Evolutionary conservation across 495 filamentous ascomycete species (phyloP).

Genomic region (Lasiosphaeria hispida): DNA sequence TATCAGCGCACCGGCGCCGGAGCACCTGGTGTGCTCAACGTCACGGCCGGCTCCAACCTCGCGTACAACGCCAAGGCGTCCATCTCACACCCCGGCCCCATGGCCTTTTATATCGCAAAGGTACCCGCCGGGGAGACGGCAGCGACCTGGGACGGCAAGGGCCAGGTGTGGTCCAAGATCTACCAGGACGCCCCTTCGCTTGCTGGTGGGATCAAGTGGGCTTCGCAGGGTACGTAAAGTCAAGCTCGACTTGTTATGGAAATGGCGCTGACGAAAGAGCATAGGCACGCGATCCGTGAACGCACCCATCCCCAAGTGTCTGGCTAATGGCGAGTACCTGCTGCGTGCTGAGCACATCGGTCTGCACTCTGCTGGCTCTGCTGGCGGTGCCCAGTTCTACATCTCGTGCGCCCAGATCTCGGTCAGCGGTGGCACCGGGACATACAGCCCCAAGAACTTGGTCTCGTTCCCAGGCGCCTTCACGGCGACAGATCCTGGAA

Average conservation of each 20-base stretch:
- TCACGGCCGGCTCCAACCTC: slow-evolving; percentile 46
- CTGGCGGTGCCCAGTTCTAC: slow-evolving; percentile 55
- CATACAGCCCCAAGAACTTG: slow-evolving; percentile 32
- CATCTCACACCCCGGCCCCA: slow-evolving; percentile 52
- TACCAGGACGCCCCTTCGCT: slow-evolving; percentile 45
- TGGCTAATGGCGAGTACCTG: slow-evolving; percentile 57
- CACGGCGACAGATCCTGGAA: slow-evolving; percentile 40
- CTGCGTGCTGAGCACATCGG: slow-evolving; percentile 59
- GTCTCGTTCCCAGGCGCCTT: slow-evolving; percentile 47
- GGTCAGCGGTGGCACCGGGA: slow-evolving; percentile 41
- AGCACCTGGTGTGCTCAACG: slow-evolving; percentile 37
- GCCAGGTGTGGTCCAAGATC: slow-evolving; percentile 54
- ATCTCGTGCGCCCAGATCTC: slow-evolving; percentile 47
- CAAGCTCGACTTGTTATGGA: neutral
- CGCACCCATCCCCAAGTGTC: slow-evolving; percentile 48
- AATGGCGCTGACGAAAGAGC: neutral
- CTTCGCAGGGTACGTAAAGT: slow-evolving; percentile 35
- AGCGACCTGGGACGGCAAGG: slow-evolving; percentile 47
- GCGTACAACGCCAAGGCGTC: slow-evolving; percentile 44
- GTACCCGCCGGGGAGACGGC: slow-evolving; percentile 47
- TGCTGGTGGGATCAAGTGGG: slow-evolving; percentile 43
- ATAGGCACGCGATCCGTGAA: slow-evolving; percentile 33
- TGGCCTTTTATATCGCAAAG: slow-evolving; percentile 55
- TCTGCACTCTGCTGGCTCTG: slow-evolving; percentile 44
- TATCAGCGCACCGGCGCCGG: slow-evolving; percentile 46